Evolutionary conservation across 2,329 filamentous ascomycete genomes (phyloP).

Genomic region (Aspergillus terreus): DNA sequence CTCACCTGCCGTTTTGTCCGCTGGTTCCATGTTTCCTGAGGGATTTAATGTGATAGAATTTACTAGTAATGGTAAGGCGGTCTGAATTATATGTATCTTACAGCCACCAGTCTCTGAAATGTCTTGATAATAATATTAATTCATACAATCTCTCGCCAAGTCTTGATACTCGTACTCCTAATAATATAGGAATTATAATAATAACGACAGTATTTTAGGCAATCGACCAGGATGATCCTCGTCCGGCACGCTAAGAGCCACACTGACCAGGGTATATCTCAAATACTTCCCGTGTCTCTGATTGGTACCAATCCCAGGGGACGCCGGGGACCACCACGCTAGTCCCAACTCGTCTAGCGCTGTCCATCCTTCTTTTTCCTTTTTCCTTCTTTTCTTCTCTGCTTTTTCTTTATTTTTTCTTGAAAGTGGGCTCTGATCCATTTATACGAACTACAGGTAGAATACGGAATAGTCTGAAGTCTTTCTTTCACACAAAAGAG

Average conservation of each 20-base stretch:
- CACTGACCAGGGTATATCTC: slow-evolving; percentile 29
- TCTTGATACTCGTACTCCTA: too few species aligned
- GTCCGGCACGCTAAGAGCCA: slow-evolving; percentile 14
- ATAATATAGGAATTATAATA: too few species aligned
- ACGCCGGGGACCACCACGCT: slow-evolving; percentile 15
- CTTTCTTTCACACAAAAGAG: neutral
- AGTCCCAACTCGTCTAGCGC: slow-evolving; percentile 19
- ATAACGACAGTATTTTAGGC: slow-evolving; percentile 4
- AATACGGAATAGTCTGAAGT: too few species aligned
- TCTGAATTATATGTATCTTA: neutral
- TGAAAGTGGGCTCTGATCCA: neutral
- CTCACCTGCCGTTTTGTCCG: neutral
- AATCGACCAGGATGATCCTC: slow-evolving; percentile 25
- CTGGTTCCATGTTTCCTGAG: slow-evolving; percentile 1
- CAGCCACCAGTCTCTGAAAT: too few species aligned
- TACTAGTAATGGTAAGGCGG: neutral
- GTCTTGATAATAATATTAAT: too few species aligned
- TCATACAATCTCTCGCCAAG: too few species aligned
- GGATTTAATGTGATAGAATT: neutral
- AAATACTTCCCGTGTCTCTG: slow-evolving; percentile 29
- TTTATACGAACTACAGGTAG: neutral
- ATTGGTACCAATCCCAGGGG: slow-evolving; percentile 21
- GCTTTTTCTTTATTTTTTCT: neutral
- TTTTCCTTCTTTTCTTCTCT: neutral
- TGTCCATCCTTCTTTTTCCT: slow-evolving; percentile 15